Evolutionary conservation across 176 grass and related monocot species (phyloP).

Genomic region (Typha latifolia): DNA sequence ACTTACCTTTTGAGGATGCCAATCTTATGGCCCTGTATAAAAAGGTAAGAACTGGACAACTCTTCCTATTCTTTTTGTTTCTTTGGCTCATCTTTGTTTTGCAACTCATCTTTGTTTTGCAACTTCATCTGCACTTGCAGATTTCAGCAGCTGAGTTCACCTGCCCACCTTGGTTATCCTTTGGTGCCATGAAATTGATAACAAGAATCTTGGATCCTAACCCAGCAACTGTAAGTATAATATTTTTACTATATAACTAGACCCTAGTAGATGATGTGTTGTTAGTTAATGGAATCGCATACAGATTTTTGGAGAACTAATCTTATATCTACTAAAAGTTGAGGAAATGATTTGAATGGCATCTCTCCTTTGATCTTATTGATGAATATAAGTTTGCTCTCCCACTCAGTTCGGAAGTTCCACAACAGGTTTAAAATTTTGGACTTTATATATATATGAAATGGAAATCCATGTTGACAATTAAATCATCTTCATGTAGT

Average conservation of each 20-base stretch:
- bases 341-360: slow-evolving; percentile 8
- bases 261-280: slow-evolving; percentile 1
- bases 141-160: slow-evolving; percentile 74
- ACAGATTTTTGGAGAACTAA: neutral
- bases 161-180: slow-evolving; percentile 85
- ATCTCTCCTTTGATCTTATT: neutral
- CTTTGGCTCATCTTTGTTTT: neutral
- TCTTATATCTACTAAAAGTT: too few species aligned
- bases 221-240: slow-evolving; percentile 61
- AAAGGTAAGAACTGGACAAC: slow-evolving; percentile 43
- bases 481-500: too few species aligned
- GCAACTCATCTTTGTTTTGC: neutral
- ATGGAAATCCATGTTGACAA: too few species aligned
- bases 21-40: slow-evolving; percentile 86
- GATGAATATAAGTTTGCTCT: too few species aligned
- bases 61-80: slow-evolving; percentile 9
- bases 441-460: too few species aligned
- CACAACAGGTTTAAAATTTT: too few species aligned
- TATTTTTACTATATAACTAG: neutral
- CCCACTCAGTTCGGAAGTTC: too few species aligned
- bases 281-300: neutral
- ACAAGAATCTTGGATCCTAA: slow-evolving; percentile 80
- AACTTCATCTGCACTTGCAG: slow-evolving; percentile 33
- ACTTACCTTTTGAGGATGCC: slow-evolving; percentile 92
- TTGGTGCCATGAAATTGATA: slow-evolving; percentile 76